A percentile compares a stretch with the other conserved stretches of the same genome.
Conservation (phyloP, 306 rosid species). For the Ormosia semicastrata region DNA sequence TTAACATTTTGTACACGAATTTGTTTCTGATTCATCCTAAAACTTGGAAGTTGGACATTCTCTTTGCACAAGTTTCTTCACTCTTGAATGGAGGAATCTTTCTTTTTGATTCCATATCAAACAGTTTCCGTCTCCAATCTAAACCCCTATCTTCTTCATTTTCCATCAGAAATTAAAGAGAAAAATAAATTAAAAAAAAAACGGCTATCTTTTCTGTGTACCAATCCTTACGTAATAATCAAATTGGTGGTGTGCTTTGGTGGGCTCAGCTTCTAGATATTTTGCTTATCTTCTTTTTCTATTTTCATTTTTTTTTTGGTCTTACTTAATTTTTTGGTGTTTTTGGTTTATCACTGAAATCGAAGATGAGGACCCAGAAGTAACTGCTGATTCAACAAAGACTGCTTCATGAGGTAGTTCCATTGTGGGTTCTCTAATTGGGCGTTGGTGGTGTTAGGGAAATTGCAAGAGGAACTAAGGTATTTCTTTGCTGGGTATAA, state of each 20-base stretch:
- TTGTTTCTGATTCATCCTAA: slow-evolving; percentile 21
- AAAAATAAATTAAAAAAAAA: background rate
- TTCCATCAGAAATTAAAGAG: slow-evolving; percentile 4
- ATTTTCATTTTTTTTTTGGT: background rate
- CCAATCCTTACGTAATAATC: slow-evolving; percentile 19
- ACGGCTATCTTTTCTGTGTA: background rate
- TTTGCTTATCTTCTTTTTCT: background rate
- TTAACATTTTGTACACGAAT: slow-evolving; percentile 32
- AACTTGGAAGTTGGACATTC: slow-evolving; percentile 9
- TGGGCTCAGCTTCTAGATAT: slow-evolving; percentile 27
- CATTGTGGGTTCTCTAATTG: slow-evolving; percentile 42
- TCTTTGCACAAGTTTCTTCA: slow-evolving; percentile 10
- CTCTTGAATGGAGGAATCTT: slow-evolving; percentile 30
- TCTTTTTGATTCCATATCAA: slow-evolving; percentile 22
- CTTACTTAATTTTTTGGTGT: background rate
- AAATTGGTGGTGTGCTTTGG: slow-evolving; percentile 11
- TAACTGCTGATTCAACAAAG: slow-evolving; percentile 47
- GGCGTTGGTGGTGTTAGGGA: slow-evolving; percentile 22
- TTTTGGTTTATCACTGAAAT: slow-evolving; percentile 37
- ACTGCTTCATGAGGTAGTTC: slow-evolving; percentile 42
- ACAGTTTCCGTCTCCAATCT: background rate
- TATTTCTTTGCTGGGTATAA: slow-evolving; percentile 48
- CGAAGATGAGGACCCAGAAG: slow-evolving; percentile 50
- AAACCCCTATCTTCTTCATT: slow-evolving; percentile 17
- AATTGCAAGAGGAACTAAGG: slow-evolving; percentile 43